Evolutionary conservation across 768 basidiomycete genomes (phyloP).

Genomic region (Steccherinum ochraceum): DNA sequence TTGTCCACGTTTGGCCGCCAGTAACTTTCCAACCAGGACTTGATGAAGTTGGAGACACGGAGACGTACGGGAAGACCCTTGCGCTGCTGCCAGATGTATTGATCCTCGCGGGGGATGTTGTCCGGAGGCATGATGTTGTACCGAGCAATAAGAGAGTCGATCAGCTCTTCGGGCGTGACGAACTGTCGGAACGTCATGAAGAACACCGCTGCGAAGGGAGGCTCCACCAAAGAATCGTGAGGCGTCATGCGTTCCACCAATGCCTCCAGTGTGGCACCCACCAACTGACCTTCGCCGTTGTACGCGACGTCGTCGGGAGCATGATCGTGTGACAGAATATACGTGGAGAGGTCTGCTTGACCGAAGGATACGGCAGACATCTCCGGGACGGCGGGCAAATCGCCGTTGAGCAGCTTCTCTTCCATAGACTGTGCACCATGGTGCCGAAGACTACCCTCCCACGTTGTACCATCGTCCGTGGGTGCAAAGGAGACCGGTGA

Average conservation of each 20-base stretch:
- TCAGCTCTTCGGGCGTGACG: slow-evolving; percentile 68
- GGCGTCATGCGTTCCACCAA: slow-evolving; percentile 98
- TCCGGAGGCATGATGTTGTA: slow-evolving; percentile 74
- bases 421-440: slow-evolving; percentile 29
- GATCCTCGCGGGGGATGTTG: slow-evolving; percentile 49
- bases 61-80: slow-evolving; percentile 89
- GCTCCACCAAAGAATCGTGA: slow-evolving; percentile 85
- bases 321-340: slow-evolving; percentile 73
- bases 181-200: slow-evolving; percentile 95
- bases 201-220: slow-evolving; percentile 83
- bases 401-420: slow-evolving; percentile 49
- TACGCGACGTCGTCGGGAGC: slow-evolving; percentile 79
- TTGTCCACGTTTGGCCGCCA: slow-evolving; percentile 80
- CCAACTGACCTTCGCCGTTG: slow-evolving; percentile 84
- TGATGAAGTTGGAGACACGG: slow-evolving; percentile 89
- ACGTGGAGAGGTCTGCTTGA: slow-evolving; percentile 37
- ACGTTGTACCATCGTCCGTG: slow-evolving; percentile 54
- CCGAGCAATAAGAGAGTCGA: slow-evolving; percentile 70
- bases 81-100: slow-evolving; percentile 73
- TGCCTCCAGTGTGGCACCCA: slow-evolving; percentile 83
- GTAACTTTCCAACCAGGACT: slow-evolving; percentile 87
- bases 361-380: slow-evolving; percentile 22
- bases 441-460: slow-evolving; percentile 42
- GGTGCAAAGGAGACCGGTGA: slow-evolving; percentile 23
- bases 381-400: slow-evolving; percentile 42